Conservation (phyloP, 2,329 filamentous ascomycete genomes). For the Fusarium secorum region DNA sequence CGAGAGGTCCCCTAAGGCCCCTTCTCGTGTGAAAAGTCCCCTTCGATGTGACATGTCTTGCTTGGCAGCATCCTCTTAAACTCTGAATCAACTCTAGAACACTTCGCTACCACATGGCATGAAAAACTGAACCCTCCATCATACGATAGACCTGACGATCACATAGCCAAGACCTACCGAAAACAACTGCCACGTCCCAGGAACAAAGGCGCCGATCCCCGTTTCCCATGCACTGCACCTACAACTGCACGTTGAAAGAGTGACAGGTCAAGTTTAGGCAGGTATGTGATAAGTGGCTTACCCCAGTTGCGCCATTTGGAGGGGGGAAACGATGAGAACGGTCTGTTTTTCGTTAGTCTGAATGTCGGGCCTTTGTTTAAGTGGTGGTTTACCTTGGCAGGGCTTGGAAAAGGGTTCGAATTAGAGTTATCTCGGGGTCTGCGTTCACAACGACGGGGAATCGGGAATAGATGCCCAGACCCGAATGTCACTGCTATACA, state of each 20-base stretch:
- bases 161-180: background rate
- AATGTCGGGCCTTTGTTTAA: background rate
- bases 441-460: background rate
- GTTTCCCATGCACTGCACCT: background rate
- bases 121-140: background rate
- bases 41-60: background rate
- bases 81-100: background rate
- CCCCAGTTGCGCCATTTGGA: background rate
- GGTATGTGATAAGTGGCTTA: conserved; percentile 14
- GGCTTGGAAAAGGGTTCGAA: background rate
- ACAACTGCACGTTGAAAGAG: background rate
- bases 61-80: background rate
- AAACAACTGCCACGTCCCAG: background rate
- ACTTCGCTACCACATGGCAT: background rate
- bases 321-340: background rate
- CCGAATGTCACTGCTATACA: background rate
- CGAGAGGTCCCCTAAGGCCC: too few species aligned
- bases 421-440: background rate
- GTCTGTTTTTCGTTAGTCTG: background rate
- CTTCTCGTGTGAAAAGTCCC: background rate
- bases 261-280: background rate
- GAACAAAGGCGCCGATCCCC: conserved; percentile 1
- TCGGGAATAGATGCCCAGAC: background rate
- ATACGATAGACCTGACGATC: conserved; percentile 2
- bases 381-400: background rate